Evolutionary conservation across 1,139 yeast genomes (phyloP), one percentile per base, ranked within the genome.

Genomic region (Casaregolazyma suthepensis): DNA sequence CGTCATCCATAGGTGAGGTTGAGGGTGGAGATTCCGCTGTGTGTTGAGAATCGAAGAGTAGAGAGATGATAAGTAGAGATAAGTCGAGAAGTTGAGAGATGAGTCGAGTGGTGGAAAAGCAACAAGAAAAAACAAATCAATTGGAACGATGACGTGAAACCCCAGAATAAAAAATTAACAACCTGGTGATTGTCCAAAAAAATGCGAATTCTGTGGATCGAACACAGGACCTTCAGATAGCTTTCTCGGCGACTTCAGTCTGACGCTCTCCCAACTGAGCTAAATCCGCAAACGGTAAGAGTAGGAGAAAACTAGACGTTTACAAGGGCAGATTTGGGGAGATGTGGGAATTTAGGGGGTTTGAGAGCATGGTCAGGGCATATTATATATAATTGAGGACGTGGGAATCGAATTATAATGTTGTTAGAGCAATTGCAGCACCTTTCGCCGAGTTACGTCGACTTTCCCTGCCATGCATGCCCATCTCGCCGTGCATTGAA

Each of bases 231-330:
- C 89, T 85, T 79, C 87, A 84, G 90, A 84, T 83, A 37, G 47
- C 58, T 50, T 42, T 35, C 17, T 23, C 18, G 51, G 47, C 57
- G 54, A 53, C 87, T 82, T 82, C 87, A 82, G 87, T 82, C 87
- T 81, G 85, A 80, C 87, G 88, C 87, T 83, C 87, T 83, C 87
- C 88, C 87, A 79, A 80, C 87, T 83, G 87, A 83, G 87, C 87
- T 81, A 81, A 81, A 75, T 72, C 83, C 83, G 84, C 83, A 15
- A 43, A 4, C 31, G 19, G 23, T n/a, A 23, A 17, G 31, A 38
- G 43, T 9, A 35, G 26, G 12, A 23, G 23, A 37, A 45, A 38
- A 15, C 6, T 22, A 12, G 19, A 9, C 26, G 13, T 9, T 15
- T 17, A 35, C 15, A 13, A 5, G 19, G 51, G 45, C 51, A 13